Evolutionary conservation across 2,329 filamentous ascomycete species (phyloP).

Genomic region (Verticillium dahliae): DNA sequence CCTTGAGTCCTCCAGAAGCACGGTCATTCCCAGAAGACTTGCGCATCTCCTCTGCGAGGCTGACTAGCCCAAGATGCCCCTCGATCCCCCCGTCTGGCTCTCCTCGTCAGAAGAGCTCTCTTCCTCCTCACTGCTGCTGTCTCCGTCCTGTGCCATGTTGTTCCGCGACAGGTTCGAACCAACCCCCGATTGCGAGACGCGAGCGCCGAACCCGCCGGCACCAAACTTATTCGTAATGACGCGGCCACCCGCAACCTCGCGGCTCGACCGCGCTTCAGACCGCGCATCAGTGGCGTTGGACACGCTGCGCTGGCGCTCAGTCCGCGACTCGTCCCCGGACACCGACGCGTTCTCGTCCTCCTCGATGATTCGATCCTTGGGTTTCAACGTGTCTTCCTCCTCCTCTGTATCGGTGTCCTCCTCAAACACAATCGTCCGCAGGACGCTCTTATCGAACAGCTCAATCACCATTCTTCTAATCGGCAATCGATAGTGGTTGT

Average conservation of each 20-base stretch:
- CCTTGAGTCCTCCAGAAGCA: not conserved
- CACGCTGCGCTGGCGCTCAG: constrained; percentile 51
- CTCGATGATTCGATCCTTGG: constrained; percentile 10
- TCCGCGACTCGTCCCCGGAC: constrained; percentile 45
- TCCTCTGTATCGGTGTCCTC: constrained; percentile 58
- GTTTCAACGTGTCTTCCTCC: constrained; percentile 18
- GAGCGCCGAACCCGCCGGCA: not conserved
- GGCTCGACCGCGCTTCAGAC: not conserved
- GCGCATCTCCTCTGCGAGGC: constrained; percentile 4
- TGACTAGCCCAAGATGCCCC: constrained; percentile 1
- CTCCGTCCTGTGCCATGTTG: not conserved
- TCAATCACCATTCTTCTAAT: constrained; percentile 89
- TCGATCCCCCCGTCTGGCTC: not conserved
- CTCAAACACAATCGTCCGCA: constrained; percentile 78
- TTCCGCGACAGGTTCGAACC: constrained; percentile 30
- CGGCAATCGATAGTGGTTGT: constrained; percentile 80
- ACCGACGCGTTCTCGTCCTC: constrained; percentile 21
- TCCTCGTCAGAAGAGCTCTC: not conserved
- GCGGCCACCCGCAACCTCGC: not conserved
- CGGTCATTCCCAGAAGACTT: constrained; percentile 4
- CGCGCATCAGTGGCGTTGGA: constrained; percentile 28
- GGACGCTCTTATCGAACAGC: constrained; percentile 84
- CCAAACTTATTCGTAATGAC: not conserved
- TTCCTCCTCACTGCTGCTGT: not conserved
- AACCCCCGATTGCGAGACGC: constrained; percentile 8